Conservation (phyloP, 2,329 filamentous ascomycete species). For the Exophiala spinifera region DNA sequence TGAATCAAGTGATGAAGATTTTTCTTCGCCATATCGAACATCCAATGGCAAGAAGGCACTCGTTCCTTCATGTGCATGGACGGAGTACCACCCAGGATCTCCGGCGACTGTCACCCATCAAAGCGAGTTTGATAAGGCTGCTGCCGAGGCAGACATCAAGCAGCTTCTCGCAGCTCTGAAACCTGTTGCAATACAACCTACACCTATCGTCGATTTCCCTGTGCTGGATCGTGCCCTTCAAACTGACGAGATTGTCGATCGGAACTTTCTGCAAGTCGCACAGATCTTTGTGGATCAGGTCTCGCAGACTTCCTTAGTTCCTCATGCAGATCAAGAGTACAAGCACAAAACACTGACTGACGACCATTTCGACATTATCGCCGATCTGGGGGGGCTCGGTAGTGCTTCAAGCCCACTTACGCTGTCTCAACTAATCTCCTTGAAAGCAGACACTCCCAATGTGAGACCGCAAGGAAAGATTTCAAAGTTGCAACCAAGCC, state of each 20-base stretch:
- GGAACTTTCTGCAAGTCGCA: slow-evolving; percentile 13
- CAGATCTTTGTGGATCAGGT: slow-evolving; percentile 31
- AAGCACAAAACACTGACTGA: slow-evolving; percentile 29
- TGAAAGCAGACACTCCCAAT: slow-evolving; percentile 26
- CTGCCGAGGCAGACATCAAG: slow-evolving; percentile 11
- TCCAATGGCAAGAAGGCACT: not conserved
- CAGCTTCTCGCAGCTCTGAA: slow-evolving; percentile 14
- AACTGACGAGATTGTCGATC: not conserved
- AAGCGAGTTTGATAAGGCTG: slow-evolving; percentile 8
- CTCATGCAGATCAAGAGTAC: not conserved
- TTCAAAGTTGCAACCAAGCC: slow-evolving; percentile 48
- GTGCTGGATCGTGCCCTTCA: not conserved
- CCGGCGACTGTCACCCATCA: slow-evolving; percentile 1
- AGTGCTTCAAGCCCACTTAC: slow-evolving; percentile 12
- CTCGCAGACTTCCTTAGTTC: slow-evolving; percentile 42
- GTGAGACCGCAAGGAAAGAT: slow-evolving; percentile 33
- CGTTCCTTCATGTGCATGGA: slow-evolving; percentile 12
- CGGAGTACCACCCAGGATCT: slow-evolving; percentile 15
- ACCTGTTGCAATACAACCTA: slow-evolving; percentile 5
- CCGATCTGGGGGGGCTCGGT: slow-evolving; percentile 35
- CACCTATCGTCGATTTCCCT: slow-evolving; percentile 4
- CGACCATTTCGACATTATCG: slow-evolving; percentile 40
- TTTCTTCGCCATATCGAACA: not conserved
- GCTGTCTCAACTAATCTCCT: slow-evolving; percentile 20
- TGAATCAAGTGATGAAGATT: slow-evolving; percentile 6